Conservation (phyloP, 2,329 filamentous ascomycete species). For the Leptographium flavum region DNA sequence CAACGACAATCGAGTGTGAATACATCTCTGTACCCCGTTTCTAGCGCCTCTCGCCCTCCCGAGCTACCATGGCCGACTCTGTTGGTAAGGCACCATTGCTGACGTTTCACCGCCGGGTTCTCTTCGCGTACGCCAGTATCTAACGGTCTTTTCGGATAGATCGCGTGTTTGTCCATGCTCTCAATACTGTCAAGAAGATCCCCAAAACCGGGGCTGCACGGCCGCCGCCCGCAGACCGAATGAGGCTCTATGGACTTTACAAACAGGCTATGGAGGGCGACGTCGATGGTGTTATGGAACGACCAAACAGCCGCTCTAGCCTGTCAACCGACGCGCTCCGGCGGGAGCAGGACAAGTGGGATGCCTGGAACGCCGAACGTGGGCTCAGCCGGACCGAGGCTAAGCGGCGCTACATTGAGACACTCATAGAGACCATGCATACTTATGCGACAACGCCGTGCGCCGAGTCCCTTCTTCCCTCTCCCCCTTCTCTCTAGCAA, state of each 20-base stretch:
- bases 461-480: constrained; percentile 20
- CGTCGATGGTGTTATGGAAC: constrained; percentile 84
- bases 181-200: constrained; percentile 97
- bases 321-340: constrained; percentile 38
- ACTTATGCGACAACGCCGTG: constrained; percentile 77
- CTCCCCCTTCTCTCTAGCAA: neutral
- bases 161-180: constrained; percentile 95
- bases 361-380: constrained; percentile 86
- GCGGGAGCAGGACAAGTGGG: constrained; percentile 60
- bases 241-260: constrained; percentile 93
- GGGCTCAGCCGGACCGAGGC: constrained; percentile 78
- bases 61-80: neutral
- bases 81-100: neutral
- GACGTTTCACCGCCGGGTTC: neutral
- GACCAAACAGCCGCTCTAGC: constrained; percentile 43
- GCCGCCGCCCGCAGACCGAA: constrained; percentile 69
- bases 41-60: neutral
- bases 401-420: constrained; percentile 86
- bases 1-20: too few species aligned
- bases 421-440: constrained; percentile 93
- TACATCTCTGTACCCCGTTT: neutral
- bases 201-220: constrained; percentile 82
- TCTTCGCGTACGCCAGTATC: neutral
- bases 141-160: constrained; percentile 39
- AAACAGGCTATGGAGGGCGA: constrained; percentile 99